These are phyloP conservation scores for Leccinellum albellum DNA, from an alignment of 768 basidiomycete species.

Conservation along the genomic window DNA sequence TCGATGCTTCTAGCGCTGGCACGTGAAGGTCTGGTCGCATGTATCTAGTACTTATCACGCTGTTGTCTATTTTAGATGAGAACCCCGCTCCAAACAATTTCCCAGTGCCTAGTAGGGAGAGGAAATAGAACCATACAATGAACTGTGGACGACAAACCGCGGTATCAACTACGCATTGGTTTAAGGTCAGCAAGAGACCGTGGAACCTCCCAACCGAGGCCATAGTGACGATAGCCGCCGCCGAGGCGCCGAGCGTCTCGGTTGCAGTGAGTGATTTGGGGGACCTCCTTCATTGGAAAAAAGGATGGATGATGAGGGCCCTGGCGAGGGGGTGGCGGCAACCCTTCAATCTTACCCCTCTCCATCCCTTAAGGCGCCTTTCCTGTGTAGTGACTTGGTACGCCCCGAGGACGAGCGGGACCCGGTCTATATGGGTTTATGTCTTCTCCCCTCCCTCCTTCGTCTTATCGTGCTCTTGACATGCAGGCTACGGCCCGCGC, in stretches of 20 bases:
- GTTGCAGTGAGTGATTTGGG: too few relatives aligned
- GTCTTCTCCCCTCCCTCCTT: neutral
- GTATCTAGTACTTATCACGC: neutral
- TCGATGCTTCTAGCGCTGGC: slow-evolving; percentile 6
- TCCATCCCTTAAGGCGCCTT: neutral
- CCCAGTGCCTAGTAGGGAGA: slow-evolving; percentile 1
- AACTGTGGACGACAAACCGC: neutral
- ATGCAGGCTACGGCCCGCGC: neutral
- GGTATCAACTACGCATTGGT: slow-evolving; percentile 6
- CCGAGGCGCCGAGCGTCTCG: neutral
- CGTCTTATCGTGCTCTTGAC: slow-evolving; percentile 1
- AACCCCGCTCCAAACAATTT: neutral
- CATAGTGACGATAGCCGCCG: neutral
- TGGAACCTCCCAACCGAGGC: neutral
- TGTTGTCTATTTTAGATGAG: neutral
- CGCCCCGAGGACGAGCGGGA: neutral
- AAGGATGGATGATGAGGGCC: neutral
- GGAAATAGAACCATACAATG: neutral
- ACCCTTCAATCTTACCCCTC: neutral
- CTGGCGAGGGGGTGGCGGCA: neutral
- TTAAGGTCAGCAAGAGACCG: neutral
- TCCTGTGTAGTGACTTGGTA: neutral
- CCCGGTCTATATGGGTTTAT: slow-evolving; percentile 4
- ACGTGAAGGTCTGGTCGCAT: slow-evolving; percentile 13
- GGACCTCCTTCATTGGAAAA: neutral